Base-by-base conservation (phyloP, 352 stramenopile species). In the Elongisporangium undulatum region DNA sequence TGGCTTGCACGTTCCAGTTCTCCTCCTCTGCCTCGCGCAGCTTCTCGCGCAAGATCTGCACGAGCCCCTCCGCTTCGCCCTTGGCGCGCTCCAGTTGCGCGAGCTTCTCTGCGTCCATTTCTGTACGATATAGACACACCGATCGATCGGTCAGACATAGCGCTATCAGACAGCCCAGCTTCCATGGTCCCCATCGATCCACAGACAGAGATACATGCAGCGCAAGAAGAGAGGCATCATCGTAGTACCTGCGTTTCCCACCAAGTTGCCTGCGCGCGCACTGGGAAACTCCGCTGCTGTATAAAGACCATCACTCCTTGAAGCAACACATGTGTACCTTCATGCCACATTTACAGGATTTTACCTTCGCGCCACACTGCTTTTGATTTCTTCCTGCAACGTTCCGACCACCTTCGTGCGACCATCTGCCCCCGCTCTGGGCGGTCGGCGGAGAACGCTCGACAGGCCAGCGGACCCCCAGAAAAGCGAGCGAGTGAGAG, bases 1-100 rank as follows among this genome's bases (percentile, higher is more conserved):
- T 76, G 2, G 68, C 63, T n/a, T 51, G 65, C 55, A 93, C 61
- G 41, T 93, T 71, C 34, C 85, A 90, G 53, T 83, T 90, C 1
- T 89, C 81, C 17, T 90, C 81, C 56, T 86, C 51, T 9, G 53
- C 69, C 21, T 82, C 72, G 5, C 57, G 49, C 20, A 93, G 51
- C 59, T 87, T 84, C 10, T 62, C 52, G 13, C 61, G 62, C 45
- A 89, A 48, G 17, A 91, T 76, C 55, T 82, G 67, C 34, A 85
- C 49, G 74, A 93, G 75, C 20, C 78, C 81, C 1, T 73, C 65
- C 21, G 64, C 71, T 29, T 89, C 67, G 7, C 79, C 69, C 21
- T 82, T 82, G 53, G 90, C 77, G 9, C 65, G 64, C 59, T 83
- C 55, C n/a, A 86, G 58, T 17, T 61, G 72, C 58, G 62, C 63